phyloP scores from a whole-genome alignment of 352 stramenopile species.

The Pythium aristosporum region DNA sequence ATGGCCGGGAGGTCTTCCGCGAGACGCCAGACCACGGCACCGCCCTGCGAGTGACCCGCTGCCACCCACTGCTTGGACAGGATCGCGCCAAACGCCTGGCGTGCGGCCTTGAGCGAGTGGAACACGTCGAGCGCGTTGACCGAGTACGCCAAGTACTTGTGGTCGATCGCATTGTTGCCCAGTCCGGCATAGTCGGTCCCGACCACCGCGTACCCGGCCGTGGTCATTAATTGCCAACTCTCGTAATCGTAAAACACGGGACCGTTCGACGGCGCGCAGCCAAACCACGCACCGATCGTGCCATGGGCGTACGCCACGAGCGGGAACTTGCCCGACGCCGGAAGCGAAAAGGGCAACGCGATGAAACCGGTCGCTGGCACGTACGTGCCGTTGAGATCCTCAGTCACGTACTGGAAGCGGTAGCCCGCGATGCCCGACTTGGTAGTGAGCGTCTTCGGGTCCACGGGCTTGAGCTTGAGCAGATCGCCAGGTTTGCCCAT shows the following conservation, averaged over 20 bases:
- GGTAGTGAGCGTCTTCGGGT: not conserved
- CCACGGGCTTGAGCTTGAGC: constrained; percentile 1
- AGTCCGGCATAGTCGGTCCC: constrained; percentile 1
- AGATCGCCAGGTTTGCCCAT: not conserved
- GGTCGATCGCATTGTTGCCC: not conserved
- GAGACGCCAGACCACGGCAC: not conserved
- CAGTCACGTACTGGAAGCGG: not conserved
- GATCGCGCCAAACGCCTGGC: not conserved
- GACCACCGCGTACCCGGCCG: not conserved
- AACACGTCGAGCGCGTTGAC: not conserved
- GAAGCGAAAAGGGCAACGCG: not conserved
- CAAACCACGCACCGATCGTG: not conserved
- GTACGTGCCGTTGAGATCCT: not conserved
- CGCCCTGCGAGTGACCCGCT: not conserved
- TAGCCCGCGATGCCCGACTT: not conserved
- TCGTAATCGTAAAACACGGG: not conserved
- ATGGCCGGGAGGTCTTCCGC: not conserved
- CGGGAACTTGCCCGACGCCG: not conserved
- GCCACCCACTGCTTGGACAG: not conserved
- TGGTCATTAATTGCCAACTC: not conserved
- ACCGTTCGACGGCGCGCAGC: not conserved
- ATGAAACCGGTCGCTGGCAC: not conserved
- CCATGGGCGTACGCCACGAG: constrained; percentile 1
- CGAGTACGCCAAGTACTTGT: not conserved
- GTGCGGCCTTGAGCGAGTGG: not conserved